Base-by-base conservation (phyloP, 345 rosid genomes). In the Carallia brachiata region DNA sequence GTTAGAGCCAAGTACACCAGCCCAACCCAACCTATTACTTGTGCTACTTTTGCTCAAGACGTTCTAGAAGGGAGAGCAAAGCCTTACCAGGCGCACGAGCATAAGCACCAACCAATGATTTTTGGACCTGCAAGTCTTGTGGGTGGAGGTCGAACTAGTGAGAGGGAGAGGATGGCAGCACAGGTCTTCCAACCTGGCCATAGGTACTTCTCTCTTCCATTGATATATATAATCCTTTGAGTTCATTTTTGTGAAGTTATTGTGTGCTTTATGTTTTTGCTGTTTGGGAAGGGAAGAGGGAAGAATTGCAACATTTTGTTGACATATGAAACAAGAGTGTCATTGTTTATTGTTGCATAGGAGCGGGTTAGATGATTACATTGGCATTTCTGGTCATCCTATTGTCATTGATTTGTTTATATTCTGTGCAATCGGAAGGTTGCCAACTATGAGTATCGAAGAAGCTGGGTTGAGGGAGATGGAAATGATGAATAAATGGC, bases 401-500 rank as follows among this genome's bases (percentile, higher is more conserved):
- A 4, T n/a, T 39, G 59, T 6, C 60, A 56, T 56, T 34, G 57
- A 37, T 67, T 36, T 67, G 40, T 55, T 75, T 62, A 79, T 31
- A 47, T 32, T 60, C 28, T 6, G 8, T 64, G 60, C 60, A 27
- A 56, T 56, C 27, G 44, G 28, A 59, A 92, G 99, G 93, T 77
- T 92, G 89, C 99, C 99, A 19, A 96, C 99, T 17, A 92, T 92
- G 97, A 89, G 99, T 75, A 92, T 96, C 64, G 99, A 96, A 79
- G 99, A 90, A 81, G 98, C 99, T 67, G 98, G 99, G 36, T 75
- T 92, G 64, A 88, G 59, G 79, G 98, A 96, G 84, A 90, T 90
- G 99, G 83, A 84, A 62, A 96, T 90, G 23, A 96, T 92, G 99
- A 88, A 92, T 61, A 87, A 86, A 32, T 92, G 93, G 89, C 95